Base-by-base conservation (phyloP, 768 basidiomycete genomes). In the Termitomyces sp. region DNA sequence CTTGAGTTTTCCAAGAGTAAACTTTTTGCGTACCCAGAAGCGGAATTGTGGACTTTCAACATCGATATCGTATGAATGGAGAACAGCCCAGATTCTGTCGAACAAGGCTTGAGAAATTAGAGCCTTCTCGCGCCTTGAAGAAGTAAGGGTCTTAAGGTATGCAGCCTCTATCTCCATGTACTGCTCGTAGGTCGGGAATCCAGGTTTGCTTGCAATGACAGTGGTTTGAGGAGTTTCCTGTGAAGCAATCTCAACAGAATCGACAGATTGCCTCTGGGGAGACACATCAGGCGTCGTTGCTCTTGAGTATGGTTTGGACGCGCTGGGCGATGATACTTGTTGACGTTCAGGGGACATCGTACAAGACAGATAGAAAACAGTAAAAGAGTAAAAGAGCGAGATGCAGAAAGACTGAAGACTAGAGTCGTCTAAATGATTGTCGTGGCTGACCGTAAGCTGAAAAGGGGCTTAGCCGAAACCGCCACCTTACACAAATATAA, bases 11-110 rank as follows among this genome's bases (percentile, higher is more conserved):
- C 77, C 76, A 7, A 86, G 64, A 45, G 70, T 74, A 67, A 92
- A 92, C 85, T 87, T 91, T 75, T 88, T 89, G 65, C 88, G 84
- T 13, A 84, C 89, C 90, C 90, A 92, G 70, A 85, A 90, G 43
- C 88, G 80, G 69, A 91, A 92, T 65, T 90, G 88, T 1, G 88
- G 80, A 2, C 81, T 85, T 58, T 76, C 74, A 24, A 74, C 74
- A 20, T 64, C 65, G 28, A 74, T 69, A 1, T 78, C 75, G 6
- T 83, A 82, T 55, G 80, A 71, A 38, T 80, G 77, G 26, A 92
- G 74, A 22, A 87, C 83, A 61, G 83, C 80, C 80, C 86, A 86
- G 69, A 91, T 85, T 46, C 83, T 74, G 72, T 87, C 85, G 66
- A 90, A 90, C 77, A 86, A 76, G 33, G 71, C 71, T 64, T 85